These are phyloP conservation scores for Tolypocladium guangdongense DNA, from an alignment of 2,329 filamentous ascomycete species.

Conservation along the genomic window DNA sequence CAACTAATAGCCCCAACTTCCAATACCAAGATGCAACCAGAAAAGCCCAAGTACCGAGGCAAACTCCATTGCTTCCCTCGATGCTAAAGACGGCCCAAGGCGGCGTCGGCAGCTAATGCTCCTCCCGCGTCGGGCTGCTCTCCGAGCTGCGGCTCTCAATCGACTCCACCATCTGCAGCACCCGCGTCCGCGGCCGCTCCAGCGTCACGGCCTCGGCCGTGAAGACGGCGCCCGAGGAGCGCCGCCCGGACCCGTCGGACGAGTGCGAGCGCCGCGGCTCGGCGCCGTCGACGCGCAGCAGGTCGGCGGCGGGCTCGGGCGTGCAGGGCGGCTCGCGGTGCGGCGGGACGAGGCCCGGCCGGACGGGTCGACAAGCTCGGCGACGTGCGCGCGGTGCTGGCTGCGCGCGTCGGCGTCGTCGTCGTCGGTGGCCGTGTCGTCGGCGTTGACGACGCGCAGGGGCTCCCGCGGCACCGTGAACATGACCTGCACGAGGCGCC, in stretches of 20 bases:
- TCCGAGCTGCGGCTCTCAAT: conserved; percentile 38
- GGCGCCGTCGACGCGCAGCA: conserved; percentile 7
- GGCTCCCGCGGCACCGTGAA: conserved; percentile 87
- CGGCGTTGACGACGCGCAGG: conserved; percentile 81
- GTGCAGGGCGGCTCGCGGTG: background rate
- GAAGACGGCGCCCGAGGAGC: conserved; percentile 23
- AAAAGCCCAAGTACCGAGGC: background rate
- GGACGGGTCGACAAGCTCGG: conserved; percentile 29
- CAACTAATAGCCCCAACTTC: background rate
- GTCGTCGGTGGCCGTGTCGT: conserved; percentile 25
- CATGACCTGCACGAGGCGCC: conserved; percentile 68
- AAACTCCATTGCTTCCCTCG: background rate
- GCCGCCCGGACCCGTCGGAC: conserved; percentile 17
- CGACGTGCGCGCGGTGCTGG: conserved; percentile 17
- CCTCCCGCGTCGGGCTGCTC: conserved; percentile 20
- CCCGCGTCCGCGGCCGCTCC: conserved; percentile 31
- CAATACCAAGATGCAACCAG: background rate
- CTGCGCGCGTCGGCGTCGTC: conserved; percentile 12
- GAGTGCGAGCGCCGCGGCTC: conserved; percentile 13
- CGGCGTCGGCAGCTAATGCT: background rate
- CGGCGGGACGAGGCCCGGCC: background rate
- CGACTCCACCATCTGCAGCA: conserved; percentile 44
- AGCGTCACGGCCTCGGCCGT: conserved; percentile 37
- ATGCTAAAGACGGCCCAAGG: background rate
- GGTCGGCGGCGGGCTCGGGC: background rate